Base-by-base conservation (phyloP, 2,329 filamentous ascomycete species). In the Aspergillus fumigatiaffinis region DNA sequence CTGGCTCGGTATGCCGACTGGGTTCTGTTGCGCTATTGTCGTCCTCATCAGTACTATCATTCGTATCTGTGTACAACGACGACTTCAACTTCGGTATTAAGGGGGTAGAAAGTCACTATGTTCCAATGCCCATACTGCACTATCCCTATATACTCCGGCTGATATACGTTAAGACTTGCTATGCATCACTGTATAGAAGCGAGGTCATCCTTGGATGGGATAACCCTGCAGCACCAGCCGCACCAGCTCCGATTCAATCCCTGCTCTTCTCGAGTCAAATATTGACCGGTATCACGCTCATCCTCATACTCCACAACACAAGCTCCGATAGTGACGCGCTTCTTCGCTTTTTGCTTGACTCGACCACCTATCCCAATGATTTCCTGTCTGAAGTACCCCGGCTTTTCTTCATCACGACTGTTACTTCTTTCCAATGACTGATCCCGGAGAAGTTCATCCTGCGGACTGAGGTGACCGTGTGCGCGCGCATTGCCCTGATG, bases 361-460 rank as follows among this genome's bases (percentile, higher is more conserved):
- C 89, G 84, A 0, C 92, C 92, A 10, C 92, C 92, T 48, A 97
- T 90, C 2, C 92, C 92, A 68, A 96, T 91, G 59, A 97, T 90
- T 74, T 97, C 92, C 69, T 96, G 92, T 46, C 90, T 82, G 56
- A 87, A 82, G 69, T 96, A 97, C 3, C 92, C 92, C 0, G 90
- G 81, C 57, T 69, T 76, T 60, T 78, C 78, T 38, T 73, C 73
- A 23, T 71, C 68, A 38, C 69, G 68, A 23, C 65, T 66, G 55
- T 70, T 49, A 23, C 46, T 44, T 52, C 60, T 48, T 49, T 56
- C 42, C 25, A 10, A 29, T 56, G 53, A 47, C 23, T 12, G 60
- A 20, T 56, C 55, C 17, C 58, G 57, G n/a, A 61, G 4, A 35
- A 44, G 28, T 20, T 65, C 59, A 20, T 63, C 56, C n/a, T 64